Evolutionary conservation across 208 protist genomes (phyloP), one percentile per base, ranked within the genome.

Genomic region (Crithidia sp.): DNA sequence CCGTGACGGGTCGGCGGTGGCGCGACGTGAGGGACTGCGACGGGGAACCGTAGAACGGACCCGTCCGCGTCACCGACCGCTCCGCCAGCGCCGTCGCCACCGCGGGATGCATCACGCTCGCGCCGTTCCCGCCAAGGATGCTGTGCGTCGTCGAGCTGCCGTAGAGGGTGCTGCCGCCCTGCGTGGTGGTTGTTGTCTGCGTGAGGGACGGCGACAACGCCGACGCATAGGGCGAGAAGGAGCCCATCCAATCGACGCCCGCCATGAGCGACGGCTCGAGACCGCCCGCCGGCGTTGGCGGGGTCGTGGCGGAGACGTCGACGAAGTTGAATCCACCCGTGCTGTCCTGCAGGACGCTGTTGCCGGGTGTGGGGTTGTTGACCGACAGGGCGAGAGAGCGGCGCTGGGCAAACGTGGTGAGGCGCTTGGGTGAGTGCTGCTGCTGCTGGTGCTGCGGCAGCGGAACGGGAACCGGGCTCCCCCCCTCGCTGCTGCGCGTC

Each of bases 221-320:
- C 36, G 74, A 78, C 9, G 66, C 40, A 59, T 57, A 64, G 5
- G 74, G 68, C 17, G 59, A 62, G 43, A 78, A 43, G 14, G 58
- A 55, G 2, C 60, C 67, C 28, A 72, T 39, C 74, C 74, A 78
- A 14, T 28, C 47, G 12, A 78, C 74, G 13, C 74, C 74, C 9
- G 74, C 74, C 49, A 49, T 71, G 17, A 78, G 66, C 44, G 74
- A 61, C 66, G 74, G 74, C 52, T 78, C 74, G 17, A 63, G 13
- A 9, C 56, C 66, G 14, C 17, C 66, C 13, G 12, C n/a, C 2
- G 67, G 63, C n/a, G 74, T 68, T 14, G 6, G 47, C 8, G 52
- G 58, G 40, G 57, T 59, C 17, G 65, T 60, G 36, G 36, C 43
- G 45, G 17, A 45, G 49, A 13, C 19, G 49, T 69, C 17, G 39